A percentile compares a stretch with the other conserved stretches of the same genome.
phyloP scores from a whole-genome alignment of 148 eudicot genomes.

The Rhododendron williamsianum region DNA sequence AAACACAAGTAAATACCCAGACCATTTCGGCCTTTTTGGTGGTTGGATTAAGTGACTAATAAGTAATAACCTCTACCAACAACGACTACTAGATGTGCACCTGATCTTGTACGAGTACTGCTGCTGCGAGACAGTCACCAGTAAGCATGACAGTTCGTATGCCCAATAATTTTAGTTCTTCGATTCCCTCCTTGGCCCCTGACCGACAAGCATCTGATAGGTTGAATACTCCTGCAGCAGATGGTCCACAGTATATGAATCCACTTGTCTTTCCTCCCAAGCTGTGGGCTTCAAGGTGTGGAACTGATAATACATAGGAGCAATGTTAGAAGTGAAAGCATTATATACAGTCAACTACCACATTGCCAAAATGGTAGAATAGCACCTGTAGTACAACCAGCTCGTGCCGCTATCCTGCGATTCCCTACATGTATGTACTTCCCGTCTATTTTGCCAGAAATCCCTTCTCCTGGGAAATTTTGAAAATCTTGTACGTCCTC shows the following conservation, averaged over 20 bases:
- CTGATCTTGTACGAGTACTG: conserved; percentile 35
- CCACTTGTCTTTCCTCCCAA: neutral
- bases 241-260: neutral
- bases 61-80: neutral
- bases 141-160: conserved; percentile 40
- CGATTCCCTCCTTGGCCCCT: conserved; percentile 34
- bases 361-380: neutral
- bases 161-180: conserved; percentile 27
- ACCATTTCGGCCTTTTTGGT: neutral
- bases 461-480: conserved; percentile 93
- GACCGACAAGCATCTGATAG: conserved; percentile 32
- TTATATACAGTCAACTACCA: neutral
- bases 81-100: conserved; percentile 6
- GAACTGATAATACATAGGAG: neutral
- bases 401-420: conserved; percentile 51
- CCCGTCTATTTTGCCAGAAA: conserved; percentile 66
- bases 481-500: conserved; percentile 69
- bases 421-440: conserved; percentile 70
- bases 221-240: neutral
- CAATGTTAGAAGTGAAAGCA: neutral
- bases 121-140: conserved; percentile 33
- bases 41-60: neutral
- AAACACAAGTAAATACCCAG: neutral
- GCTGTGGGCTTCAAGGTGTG: neutral
- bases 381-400: conserved; percentile 56